Base-by-base conservation (phyloP, 495 filamentous ascomycete genomes). In the Rostrohypoxylon terebratum region DNA sequence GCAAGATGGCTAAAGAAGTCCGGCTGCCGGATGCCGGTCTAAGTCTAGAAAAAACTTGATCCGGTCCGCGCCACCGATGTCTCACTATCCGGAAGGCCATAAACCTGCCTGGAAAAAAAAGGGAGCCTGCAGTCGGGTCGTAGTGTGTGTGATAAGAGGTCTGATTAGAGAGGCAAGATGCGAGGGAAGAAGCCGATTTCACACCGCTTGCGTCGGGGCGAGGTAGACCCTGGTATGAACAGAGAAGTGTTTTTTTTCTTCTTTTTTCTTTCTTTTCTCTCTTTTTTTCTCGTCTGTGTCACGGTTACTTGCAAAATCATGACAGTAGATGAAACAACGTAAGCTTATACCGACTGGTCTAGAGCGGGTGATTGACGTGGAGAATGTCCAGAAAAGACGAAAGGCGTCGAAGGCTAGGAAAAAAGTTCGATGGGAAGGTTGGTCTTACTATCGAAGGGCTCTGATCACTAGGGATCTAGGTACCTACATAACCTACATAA, bases 121-220 rank as follows among this genome's bases (percentile, higher is more conserved):
- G 71, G 71, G 71, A 69, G 42, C 66, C 71, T 73, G 71, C 71
- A 73, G 70, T 61, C 57, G 66, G 55, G 60, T 36, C 44, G 66
- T 20, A 59, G 44, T 69, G 66, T 69, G 44, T 69, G 66, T 69
- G 71, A 73, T 51, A 31, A 53, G 45, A 36, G 18, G 61, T 50
- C 60, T 68, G 71, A 73, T 66, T 61, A 68, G 71, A 73, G 64
- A 55, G 54, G 7, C 13, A 33, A 60, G 61, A 69, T 73, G 71
- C 71, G 66, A 73, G 66, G 71, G 61, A 62, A 38, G 40, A 73
- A 42, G 61, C 61, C 71, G 33, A 65, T 62, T 73, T 69, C 66
- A 73, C 71, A 73, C 71, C 71, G 71, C 71, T 44, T 58, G 47
- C 11, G 3, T 60, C 55, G 55, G 55, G 45, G 59, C 33, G 44